Evolutionary conservation across 495 filamentous ascomycete species (phyloP).

Genomic region (Elaphomyces granulatus): DNA sequence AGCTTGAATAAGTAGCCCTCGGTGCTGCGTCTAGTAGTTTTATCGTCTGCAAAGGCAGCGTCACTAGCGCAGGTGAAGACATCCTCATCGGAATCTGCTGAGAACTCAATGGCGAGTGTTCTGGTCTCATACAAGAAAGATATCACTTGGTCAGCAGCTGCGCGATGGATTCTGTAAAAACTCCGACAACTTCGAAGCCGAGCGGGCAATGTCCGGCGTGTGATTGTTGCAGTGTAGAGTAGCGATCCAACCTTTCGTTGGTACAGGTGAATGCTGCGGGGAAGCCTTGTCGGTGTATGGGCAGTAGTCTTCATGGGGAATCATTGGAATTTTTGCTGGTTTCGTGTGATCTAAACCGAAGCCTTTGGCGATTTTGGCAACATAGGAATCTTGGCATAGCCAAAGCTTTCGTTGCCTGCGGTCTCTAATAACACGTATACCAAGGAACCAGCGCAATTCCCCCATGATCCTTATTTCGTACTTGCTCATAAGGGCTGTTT

Average conservation of each 20-base stretch:
- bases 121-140: no score
- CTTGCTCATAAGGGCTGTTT: conserved; percentile 1
- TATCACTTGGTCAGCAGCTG: conserved; percentile 7
- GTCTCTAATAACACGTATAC: conserved; percentile 8
- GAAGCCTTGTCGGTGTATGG: conserved; percentile 1
- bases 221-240: conserved; percentile 12
- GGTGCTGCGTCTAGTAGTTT: no score
- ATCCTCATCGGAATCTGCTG: no score
- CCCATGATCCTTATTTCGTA: conserved; percentile 5
- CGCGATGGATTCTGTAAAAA: conserved; percentile 11
- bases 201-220: conserved; percentile 9
- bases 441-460: conserved; percentile 7
- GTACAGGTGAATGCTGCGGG: conserved; percentile 8
- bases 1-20: no score
- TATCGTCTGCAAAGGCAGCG: no score
- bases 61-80: no score
- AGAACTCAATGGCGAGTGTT: no score
- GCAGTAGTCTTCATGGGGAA: conserved; percentile 1
- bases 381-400: no score
- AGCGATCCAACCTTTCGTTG: conserved; percentile 14
- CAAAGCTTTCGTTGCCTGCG: no score
- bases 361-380: no score
- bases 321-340: background rate
- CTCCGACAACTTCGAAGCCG: conserved; percentile 6
- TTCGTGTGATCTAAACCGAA: no score